Evolutionary conservation across 176 grass and related monocot species (phyloP), one percentile per base, ranked within the genome.

Genomic region (Cenchrus americanus): DNA sequence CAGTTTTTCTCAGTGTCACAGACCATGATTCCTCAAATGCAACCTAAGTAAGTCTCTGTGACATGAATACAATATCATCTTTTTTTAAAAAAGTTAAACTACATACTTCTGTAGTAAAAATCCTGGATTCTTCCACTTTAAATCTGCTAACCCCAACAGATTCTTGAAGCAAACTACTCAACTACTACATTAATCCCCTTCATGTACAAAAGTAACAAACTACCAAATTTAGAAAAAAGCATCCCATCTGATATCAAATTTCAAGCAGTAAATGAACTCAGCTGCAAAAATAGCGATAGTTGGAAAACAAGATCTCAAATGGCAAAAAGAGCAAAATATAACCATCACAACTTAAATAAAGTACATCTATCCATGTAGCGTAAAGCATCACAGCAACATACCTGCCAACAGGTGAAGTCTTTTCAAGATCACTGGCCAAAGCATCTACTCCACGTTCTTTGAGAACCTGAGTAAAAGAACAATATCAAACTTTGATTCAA

Each of bases 371-470:
- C 24, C 46, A 41, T 62, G 11, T 47, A 51, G 49, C 22, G 51
- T 67, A 37, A 72, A 66, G 34, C 8, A 54, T 53, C 74, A 53
- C 66, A 66, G 13, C 19, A 21, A 34, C 65, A 87, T 22, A 52
- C 97, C 93, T 96, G 82, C 81, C 91, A 54, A 83, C 71, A 60
- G 89, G 84, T 62, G 87, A 77, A 57, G 69, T 87, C 71, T 87
- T 91, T 55, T 99, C 97, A 80, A 83, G 69, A 70, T 99, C 89
- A 76, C 75, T 88, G 87, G 83, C 69, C 72, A 69, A 80, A 76
- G 86, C 34, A 83, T 96, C 97, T 76, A 99, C 82, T 64, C 97
- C 88, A 60, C 97, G 97, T 37, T 96, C 97, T 87, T 93, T 96
- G 80, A 99, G 87, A 84, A 99, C 97, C 97, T 99, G 73, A 41